Evolutionary conservation across 208 protist species (phyloP), one percentile per base, ranked within the genome.

Genomic region (Leishmania arabica): DNA sequence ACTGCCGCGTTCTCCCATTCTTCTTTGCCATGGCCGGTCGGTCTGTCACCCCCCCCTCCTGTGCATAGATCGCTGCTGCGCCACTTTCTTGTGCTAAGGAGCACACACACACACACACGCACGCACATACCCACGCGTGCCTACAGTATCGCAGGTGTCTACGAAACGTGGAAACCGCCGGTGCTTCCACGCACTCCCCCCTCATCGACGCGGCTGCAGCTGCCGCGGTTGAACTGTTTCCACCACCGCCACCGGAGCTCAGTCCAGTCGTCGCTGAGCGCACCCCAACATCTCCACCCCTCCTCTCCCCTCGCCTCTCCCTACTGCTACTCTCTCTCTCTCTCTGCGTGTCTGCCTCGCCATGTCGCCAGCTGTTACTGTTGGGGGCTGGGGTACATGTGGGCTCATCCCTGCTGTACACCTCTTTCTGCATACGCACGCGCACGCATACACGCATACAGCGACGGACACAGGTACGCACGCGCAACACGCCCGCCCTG

Each of bases 381-480:
- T 66, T 15, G n/a, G 60, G 3, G 15, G 15, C 51, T 54, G 51
- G 51, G 15, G 45, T 51, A 58, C 27, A 74, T 34, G 45, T 49
- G 45, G 47, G 34, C 66, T 15, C 37, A 49, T n/a, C 66, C 15
- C 40, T 66, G 60, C n/a, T 66, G n/a, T 47, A 24, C 21, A 47
- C 19, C 13, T 34, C n/a, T n/a, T 69, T 69, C 64, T 40, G 9
- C 24, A 31, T 31, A 53, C 37, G 27, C 21, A 37, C 40, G 5
- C 24, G n/a, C 34, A 70, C 34, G n/a, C 69, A 72, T 72, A 72
- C 42, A 72, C 19, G 6, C 68, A 51, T 42, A 72, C 42, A 72
- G 19, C 31, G 37, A 49, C 37, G 24, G 40, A 72, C 68, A 72
- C 42, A 72, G 15, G 24, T n/a, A 65, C 60, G 34, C n/a, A n/a